Percentiles rank a stretch among this genome's conserved stretches.
These are phyloP conservation scores for Tolypocladium ophioglossoides DNA, from an alignment of 2,329 filamentous ascomycete genomes.

Conservation along the genomic window DNA sequence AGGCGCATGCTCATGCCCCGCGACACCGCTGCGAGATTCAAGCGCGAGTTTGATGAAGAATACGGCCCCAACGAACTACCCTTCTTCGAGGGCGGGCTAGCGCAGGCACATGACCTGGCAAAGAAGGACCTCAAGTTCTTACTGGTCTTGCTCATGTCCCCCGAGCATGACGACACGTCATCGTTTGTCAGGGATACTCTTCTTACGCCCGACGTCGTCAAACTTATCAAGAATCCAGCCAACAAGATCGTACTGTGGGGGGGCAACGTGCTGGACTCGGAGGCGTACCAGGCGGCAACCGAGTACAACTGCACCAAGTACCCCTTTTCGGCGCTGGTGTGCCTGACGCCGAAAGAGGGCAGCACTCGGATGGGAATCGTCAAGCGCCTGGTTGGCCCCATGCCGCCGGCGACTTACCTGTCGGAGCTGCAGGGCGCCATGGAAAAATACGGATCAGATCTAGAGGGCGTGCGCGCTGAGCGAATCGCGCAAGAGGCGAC, in stretches of 20 bases:
- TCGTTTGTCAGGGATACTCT: constrained; percentile 76
- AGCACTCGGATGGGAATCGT: constrained; percentile 86
- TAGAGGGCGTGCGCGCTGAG: constrained; percentile 65
- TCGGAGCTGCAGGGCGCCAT: constrained; percentile 66
- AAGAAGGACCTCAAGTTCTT: constrained; percentile 89
- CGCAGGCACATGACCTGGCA: constrained; percentile 79
- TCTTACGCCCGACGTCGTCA: constrained; percentile 60
- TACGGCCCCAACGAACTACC: constrained; percentile 64
- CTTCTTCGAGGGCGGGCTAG: constrained; percentile 82
- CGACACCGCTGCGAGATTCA: constrained; percentile 81
- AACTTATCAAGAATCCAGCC: constrained; percentile 61
- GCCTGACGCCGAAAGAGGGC: constrained; percentile 75
- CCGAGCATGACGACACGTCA: constrained; percentile 87
- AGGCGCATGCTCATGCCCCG: constrained; percentile 70
- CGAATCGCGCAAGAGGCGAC: constrained; percentile 71
- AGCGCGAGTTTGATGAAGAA: constrained; percentile 89
- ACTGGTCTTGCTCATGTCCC: constrained; percentile 77
- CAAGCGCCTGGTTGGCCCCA: constrained; percentile 64
- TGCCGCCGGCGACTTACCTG: constrained; percentile 59
- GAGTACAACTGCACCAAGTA: constrained; percentile 87
- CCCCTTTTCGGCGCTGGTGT: constrained; percentile 78
- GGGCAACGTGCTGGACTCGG: constrained; percentile 83
- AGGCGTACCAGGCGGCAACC: constrained; percentile 86
- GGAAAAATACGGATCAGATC: constrained; percentile 62
- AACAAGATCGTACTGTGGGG: constrained; percentile 87